Evolutionary conservation across 768 basidiomycete species (phyloP).

Genomic region (Agaricus subrufescens): DNA sequence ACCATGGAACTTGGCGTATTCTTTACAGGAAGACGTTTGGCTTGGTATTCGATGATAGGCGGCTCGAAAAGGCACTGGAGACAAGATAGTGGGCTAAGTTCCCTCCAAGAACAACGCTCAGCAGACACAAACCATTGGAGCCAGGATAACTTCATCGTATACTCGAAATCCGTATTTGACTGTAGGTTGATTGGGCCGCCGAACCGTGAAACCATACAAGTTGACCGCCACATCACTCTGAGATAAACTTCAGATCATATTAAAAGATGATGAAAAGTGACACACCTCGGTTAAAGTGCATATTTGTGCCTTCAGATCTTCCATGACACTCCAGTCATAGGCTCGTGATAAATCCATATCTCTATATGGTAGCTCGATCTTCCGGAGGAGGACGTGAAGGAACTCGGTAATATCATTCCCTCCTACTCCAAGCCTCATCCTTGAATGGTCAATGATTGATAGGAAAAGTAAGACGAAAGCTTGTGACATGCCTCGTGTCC

Average conservation of each 20-base stretch:
- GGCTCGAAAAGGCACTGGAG: conserved; percentile 88
- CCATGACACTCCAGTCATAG: conserved; percentile 90
- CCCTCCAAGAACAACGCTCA: neutral
- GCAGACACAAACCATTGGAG: conserved; percentile 70
- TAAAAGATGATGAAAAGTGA: conserved; percentile 8
- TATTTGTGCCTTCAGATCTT: conserved; percentile 81
- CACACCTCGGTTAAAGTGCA: conserved; percentile 87
- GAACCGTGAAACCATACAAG: conserved; percentile 85
- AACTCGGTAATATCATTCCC: conserved; percentile 96
- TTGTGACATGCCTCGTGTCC: conserved; percentile 69
- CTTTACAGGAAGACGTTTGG: conserved; percentile 43
- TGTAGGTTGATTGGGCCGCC: conserved; percentile 68
- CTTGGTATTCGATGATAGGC: conserved; percentile 84
- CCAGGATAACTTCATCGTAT: conserved; percentile 93
- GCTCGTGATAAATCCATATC: conserved; percentile 71
- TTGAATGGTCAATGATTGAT: conserved; percentile 17
- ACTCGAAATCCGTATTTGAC: conserved; percentile 87
- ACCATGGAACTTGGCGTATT: conserved; percentile 50
- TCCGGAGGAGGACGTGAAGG: conserved; percentile 69
- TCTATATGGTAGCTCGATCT: conserved; percentile 84
- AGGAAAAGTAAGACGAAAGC: neutral
- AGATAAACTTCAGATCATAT: conserved; percentile 5
- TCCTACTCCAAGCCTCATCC: conserved; percentile 82
- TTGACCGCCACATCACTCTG: conserved; percentile 89
- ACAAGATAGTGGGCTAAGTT: conserved; percentile 6